Evolutionary conservation across 352 stramenopile species (phyloP).

Genomic region (Peronosclerospora sorghi): DNA sequence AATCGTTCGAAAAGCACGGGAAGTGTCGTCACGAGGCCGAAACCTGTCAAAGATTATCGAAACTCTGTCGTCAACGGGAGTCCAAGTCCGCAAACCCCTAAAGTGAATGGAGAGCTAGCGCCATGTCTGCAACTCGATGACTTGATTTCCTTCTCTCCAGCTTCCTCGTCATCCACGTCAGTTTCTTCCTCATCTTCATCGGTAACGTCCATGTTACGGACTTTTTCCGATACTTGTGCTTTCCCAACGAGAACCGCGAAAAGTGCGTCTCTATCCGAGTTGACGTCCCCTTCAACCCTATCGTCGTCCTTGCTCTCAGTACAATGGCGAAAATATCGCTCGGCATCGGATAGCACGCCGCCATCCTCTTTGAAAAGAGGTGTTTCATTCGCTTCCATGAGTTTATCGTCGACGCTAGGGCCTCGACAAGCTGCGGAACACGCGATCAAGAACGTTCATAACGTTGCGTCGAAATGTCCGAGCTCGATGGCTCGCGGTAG

Average conservation of each 20-base stretch:
- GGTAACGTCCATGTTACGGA: constrained; percentile 29
- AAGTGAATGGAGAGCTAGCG: constrained; percentile 18
- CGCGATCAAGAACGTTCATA: constrained; percentile 46
- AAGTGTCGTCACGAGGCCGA: neutral
- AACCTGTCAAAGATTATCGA: constrained; percentile 1
- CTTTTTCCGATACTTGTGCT: constrained; percentile 19
- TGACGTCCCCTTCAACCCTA: neutral
- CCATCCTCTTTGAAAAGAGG: constrained; percentile 5
- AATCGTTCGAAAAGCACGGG: constrained; percentile 23
- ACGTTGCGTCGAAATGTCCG: constrained; percentile 17
- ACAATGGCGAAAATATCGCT: constrained; percentile 34
- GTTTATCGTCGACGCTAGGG: constrained; percentile 4
- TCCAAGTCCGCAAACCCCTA: constrained; percentile 20
- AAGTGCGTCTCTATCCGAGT: neutral
- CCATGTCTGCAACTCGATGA: constrained; percentile 1
- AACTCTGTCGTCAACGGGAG: no score
- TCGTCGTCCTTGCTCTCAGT: constrained; percentile 26
- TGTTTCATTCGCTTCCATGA: constrained; percentile 14
- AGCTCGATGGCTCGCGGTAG: constrained; percentile 26
- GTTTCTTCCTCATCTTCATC: no score
- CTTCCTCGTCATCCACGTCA: constrained; percentile 10
- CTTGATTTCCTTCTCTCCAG: constrained; percentile 16
- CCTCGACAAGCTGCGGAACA: constrained; percentile 22
- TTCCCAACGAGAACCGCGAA: constrained; percentile 9
- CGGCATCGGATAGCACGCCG: constrained; percentile 8